phyloP scores from a whole-genome alignment of 345 rosid species.

The Euphorbia pulcherrima region DNA sequence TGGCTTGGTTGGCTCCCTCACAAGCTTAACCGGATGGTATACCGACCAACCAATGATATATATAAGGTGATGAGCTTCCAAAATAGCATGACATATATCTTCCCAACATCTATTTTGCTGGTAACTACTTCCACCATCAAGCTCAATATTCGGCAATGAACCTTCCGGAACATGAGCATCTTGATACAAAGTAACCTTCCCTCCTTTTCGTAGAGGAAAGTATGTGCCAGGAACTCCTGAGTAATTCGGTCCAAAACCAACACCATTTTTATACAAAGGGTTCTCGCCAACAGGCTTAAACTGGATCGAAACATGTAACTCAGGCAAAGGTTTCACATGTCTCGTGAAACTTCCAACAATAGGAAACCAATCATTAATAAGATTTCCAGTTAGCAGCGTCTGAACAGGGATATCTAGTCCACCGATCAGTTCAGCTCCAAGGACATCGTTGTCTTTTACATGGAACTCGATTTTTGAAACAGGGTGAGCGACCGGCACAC shows the following conservation, averaged over 20 bases:
- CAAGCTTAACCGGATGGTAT: slow-evolving; percentile 51
- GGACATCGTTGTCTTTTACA: slow-evolving; percentile 67
- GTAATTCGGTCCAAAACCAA: slow-evolving; percentile 53
- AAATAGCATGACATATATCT: slow-evolving; percentile 65
- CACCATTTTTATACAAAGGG: slow-evolving; percentile 40
- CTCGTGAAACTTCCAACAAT: slow-evolving; percentile 26
- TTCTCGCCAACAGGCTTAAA: slow-evolving; percentile 37
- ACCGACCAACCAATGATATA: slow-evolving; percentile 68
- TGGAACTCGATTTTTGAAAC: slow-evolving; percentile 48
- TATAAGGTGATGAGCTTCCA: slow-evolving; percentile 60
- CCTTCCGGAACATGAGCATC: slow-evolving; percentile 60
- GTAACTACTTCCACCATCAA: slow-evolving; percentile 48
- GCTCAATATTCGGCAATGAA: slow-evolving; percentile 48
- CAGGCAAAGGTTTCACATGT: slow-evolving; percentile 40
- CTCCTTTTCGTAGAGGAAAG: slow-evolving; percentile 60
- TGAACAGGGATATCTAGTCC: slow-evolving; percentile 46
- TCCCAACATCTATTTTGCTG: slow-evolving; percentile 62
- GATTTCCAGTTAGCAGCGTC: slow-evolving; percentile 35
- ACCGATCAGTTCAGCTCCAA: slow-evolving; percentile 63
- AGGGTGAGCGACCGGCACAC: slow-evolving; percentile 56
- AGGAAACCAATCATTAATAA: slow-evolving; percentile 54
- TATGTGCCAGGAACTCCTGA: slow-evolving; percentile 55
- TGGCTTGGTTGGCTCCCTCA: slow-evolving; percentile 56
- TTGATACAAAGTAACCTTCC: slow-evolving; percentile 57
- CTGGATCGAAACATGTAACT: slow-evolving; percentile 46